phyloP scores from a whole-genome alignment of 768 basidiomycete genomes.

The Tylopilus balloui region DNA sequence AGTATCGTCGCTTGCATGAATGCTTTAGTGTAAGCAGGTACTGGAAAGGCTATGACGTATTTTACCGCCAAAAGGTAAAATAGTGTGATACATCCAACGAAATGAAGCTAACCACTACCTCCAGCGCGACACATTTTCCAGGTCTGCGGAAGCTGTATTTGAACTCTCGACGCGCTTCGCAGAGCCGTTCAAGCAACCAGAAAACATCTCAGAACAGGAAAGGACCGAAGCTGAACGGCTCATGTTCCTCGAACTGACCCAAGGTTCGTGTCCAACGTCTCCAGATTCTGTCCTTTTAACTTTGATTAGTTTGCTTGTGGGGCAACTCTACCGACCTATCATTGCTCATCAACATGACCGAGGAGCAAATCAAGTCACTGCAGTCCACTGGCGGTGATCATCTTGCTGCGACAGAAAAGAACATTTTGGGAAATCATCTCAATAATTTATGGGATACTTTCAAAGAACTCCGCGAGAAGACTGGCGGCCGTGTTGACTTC shows the following conservation, averaged over 20 bases:
- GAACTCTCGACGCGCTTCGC: constrained; percentile 91
- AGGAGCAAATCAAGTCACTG: constrained; percentile 94
- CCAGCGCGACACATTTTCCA: constrained; percentile 92
- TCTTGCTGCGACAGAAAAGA: constrained; percentile 93
- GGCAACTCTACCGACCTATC: constrained; percentile 96
- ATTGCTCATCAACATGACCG: constrained; percentile 94
- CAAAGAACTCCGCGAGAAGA: constrained; percentile 61
- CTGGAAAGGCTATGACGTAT: constrained; percentile 91
- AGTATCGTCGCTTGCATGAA: constrained; percentile 87
- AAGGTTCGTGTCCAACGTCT: constrained; percentile 47
- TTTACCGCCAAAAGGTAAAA: constrained; percentile 86
- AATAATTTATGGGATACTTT: constrained; percentile 68
- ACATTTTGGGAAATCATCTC: constrained; percentile 87
- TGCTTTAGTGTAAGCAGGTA: constrained; percentile 89
- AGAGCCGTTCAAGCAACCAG: constrained; percentile 67
- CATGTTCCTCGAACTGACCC: constrained; percentile 91
- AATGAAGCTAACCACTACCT: constrained; percentile 6
- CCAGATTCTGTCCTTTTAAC: background rate
- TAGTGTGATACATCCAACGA: background rate
- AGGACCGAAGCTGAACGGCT: constrained; percentile 67
- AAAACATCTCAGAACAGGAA: constrained; percentile 47
- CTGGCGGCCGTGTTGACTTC: constrained; percentile 74
- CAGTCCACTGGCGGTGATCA: constrained; percentile 96
- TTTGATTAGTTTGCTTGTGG: constrained; percentile 80
- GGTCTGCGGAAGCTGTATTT: constrained; percentile 88